phyloP scores from a whole-genome alignment of 2,329 filamentous ascomycete species.

The Sporothrix brasiliensis region DNA sequence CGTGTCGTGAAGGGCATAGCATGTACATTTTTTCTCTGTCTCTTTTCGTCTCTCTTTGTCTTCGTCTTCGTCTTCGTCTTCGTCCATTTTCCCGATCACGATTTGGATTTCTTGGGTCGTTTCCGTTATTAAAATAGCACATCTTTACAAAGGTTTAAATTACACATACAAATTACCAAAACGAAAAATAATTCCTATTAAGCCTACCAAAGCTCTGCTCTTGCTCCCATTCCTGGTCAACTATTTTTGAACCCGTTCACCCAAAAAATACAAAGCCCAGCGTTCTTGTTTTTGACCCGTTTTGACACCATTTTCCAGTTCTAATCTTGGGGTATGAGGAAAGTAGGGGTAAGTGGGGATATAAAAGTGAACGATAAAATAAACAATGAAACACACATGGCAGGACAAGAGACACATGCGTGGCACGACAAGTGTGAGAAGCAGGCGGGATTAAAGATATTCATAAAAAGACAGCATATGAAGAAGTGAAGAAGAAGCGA shows the following conservation, averaged over 20 bases:
- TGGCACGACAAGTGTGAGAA: neutral
- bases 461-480: constrained; percentile 9
- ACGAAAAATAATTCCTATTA: constrained; percentile 3
- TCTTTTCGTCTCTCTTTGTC: neutral
- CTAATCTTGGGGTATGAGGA: constrained; percentile 29
- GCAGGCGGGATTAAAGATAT: constrained; percentile 23
- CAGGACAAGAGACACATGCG: neutral
- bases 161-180: neutral
- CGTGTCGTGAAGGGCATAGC: too few relatives aligned
- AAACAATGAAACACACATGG: constrained; percentile 1
- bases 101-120: too few relatives aligned
- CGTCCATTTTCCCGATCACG: too few relatives aligned
- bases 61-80: neutral
- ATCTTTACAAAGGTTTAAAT: too few relatives aligned
- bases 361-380: constrained; percentile 21
- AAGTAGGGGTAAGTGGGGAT: neutral
- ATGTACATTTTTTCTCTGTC: too few relatives aligned
- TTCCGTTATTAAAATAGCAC: too few relatives aligned
- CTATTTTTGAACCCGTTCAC: neutral
- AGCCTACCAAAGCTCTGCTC: constrained; percentile 22
- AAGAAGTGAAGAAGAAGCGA: constrained; percentile 10
- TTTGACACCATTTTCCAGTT: constrained; percentile 30
- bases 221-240: constrained; percentile 21
- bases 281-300: constrained; percentile 2
- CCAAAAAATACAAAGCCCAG: constrained; percentile 18